A percentile compares a stretch with the other conserved stretches of the same genome.
phyloP scores from a whole-genome alignment of 345 rosid genomes.

The Arabidopsis suecica region DNA sequence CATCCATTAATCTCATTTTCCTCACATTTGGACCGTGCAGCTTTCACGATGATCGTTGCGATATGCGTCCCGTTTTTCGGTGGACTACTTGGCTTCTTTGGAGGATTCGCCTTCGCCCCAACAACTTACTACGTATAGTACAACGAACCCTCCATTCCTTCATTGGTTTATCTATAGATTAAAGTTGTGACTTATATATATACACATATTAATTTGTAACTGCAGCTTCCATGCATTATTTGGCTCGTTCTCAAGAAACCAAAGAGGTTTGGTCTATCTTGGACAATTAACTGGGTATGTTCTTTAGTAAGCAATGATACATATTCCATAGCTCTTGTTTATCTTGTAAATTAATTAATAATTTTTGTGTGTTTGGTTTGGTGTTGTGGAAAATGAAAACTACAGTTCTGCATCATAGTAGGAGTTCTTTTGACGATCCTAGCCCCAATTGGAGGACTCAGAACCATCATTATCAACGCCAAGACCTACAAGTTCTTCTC shows the following conservation, averaged over 20 bases:
- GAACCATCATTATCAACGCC: conserved; percentile 64
- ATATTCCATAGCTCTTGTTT: neutral
- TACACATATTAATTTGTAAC: neutral
- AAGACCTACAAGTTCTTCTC: conserved; percentile 67
- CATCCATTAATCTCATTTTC: neutral
- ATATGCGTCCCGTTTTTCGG: conserved; percentile 76
- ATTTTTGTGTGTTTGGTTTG: conserved; percentile 3
- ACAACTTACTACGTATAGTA: conserved; percentile 62
- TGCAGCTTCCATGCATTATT: conserved; percentile 83
- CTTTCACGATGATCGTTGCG: conserved; percentile 60
- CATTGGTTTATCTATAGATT: neutral
- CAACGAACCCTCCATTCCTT: neutral
- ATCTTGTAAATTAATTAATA: neutral
- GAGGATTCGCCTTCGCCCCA: conserved; percentile 87
- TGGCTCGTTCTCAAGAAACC: conserved; percentile 76
- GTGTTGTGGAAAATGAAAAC: conserved; percentile 23
- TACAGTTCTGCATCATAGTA: conserved; percentile 68
- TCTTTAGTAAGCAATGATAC: neutral
- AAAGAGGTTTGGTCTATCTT: conserved; percentile 64
- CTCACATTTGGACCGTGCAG: conserved; percentile 43
- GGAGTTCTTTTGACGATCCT: conserved; percentile 62
- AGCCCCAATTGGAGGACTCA: conserved; percentile 77
- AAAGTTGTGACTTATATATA: neutral
- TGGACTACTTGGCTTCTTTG: conserved; percentile 75
- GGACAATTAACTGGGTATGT: conserved; percentile 71